A percentile compares a stretch with the other conserved stretches of the same genome.
These are phyloP conservation scores for Rhizopogon vesiculosus DNA, from an alignment of 768 basidiomycete genomes.

Conservation along the genomic window DNA sequence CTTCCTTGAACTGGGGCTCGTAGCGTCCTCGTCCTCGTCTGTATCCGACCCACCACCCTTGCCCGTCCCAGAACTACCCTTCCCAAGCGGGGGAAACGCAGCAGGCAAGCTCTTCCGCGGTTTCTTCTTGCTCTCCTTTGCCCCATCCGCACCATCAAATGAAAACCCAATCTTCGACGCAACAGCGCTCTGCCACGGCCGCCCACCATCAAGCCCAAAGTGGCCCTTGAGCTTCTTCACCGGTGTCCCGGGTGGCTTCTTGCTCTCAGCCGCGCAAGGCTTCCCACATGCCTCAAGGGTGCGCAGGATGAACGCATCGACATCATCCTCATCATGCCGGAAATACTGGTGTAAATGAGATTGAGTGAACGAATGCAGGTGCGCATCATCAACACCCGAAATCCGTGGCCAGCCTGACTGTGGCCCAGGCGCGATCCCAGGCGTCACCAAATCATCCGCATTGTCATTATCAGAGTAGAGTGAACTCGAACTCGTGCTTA, in stretches of 20 bases:
- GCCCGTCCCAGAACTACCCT: slow-evolving; percentile 22
- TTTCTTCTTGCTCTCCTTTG: slow-evolving; percentile 38
- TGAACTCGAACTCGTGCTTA: slow-evolving; percentile 52
- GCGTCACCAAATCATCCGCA: slow-evolving; percentile 70
- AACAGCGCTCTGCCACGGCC: slow-evolving; percentile 82
- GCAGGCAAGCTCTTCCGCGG: slow-evolving; percentile 74
- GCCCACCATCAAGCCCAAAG: slow-evolving; percentile 43
- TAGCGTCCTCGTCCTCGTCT: slow-evolving; percentile 54
- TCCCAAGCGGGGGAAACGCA: slow-evolving; percentile 46
- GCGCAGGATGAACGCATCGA: slow-evolving; percentile 70
- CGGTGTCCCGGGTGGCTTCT: slow-evolving; percentile 74
- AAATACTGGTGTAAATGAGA: slow-evolving; percentile 6
- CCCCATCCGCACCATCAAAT: slow-evolving; percentile 36
- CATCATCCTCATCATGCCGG: slow-evolving; percentile 33
- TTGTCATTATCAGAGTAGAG: slow-evolving; percentile 41
- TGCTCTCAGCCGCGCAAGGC: slow-evolving; percentile 36
- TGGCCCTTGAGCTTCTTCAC: slow-evolving; percentile 71
- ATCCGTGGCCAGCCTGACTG: slow-evolving; percentile 62
- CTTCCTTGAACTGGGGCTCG: slow-evolving; percentile 56
- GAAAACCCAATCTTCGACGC: slow-evolving; percentile 58
- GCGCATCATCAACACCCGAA: slow-evolving; percentile 36
- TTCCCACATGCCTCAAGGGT: slow-evolving; percentile 60
- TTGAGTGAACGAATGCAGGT: slow-evolving; percentile 3
- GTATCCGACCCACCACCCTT: slow-evolving; percentile 47
- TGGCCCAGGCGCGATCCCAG: slow-evolving; percentile 48